These are phyloP conservation scores for Gloeostereum incarnatum DNA, from an alignment of 768 basidiomycete genomes.

Conservation along the genomic window DNA sequence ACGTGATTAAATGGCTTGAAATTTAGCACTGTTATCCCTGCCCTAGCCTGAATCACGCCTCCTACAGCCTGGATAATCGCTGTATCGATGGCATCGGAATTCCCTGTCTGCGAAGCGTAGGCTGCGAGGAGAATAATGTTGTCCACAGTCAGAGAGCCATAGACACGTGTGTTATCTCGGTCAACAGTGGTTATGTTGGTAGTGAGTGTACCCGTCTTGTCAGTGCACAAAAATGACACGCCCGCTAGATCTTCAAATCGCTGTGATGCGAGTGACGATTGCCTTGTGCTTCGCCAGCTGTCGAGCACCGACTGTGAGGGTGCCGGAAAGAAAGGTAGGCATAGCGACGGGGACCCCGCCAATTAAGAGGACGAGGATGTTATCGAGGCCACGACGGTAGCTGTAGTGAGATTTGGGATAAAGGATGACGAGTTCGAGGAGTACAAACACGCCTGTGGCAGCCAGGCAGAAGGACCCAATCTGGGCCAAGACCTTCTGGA, in stretches of 20 bases:
- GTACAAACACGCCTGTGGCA: slow-evolving; percentile 90
- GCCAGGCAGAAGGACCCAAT: slow-evolving; percentile 97
- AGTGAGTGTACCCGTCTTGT: slow-evolving; percentile 97
- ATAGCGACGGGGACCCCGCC: slow-evolving; percentile 99
- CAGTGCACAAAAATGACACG: slow-evolving; percentile 97
- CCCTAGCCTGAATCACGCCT: slow-evolving; percentile 66
- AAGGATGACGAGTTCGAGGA: slow-evolving; percentile 89
- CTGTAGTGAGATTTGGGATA: slow-evolving; percentile 87
- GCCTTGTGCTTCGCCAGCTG: slow-evolving; percentile 99
- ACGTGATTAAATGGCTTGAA: slow-evolving; percentile 99
- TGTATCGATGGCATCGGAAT: slow-evolving; percentile 94
- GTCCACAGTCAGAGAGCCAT: slow-evolving; percentile 79
- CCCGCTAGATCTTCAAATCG: slow-evolving; percentile 97
- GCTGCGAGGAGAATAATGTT: slow-evolving; percentile 91
- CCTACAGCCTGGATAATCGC: slow-evolving; percentile 79
- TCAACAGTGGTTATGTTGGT: slow-evolving; percentile 99
- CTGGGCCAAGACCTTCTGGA: slow-evolving; percentile 97
- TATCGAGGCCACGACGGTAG: slow-evolving; percentile 93
- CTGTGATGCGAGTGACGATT: slow-evolving; percentile 98
- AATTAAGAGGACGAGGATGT: slow-evolving; percentile 97
- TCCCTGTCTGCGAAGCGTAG: slow-evolving; percentile 96
- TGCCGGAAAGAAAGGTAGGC: slow-evolving; percentile 97
- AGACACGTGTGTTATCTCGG: slow-evolving; percentile 82
- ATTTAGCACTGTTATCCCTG: slow-evolving; percentile 92
- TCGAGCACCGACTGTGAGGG: slow-evolving; percentile 96